Base-by-base conservation (phyloP, 2,329 filamentous ascomycete species). In the Neoarthrinium moseri region DNA sequence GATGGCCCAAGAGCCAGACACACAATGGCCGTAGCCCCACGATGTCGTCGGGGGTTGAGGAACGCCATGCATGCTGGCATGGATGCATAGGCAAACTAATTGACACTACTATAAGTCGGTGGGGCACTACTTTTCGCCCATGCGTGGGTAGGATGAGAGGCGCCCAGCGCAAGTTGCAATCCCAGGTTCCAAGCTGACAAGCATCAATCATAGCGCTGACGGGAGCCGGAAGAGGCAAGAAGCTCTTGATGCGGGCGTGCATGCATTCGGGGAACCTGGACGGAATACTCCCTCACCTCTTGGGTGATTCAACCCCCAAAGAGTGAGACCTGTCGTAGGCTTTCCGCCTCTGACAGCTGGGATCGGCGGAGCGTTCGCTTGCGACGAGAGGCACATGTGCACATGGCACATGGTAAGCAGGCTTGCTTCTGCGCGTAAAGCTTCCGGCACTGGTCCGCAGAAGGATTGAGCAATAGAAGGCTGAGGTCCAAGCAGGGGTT, bases 81-180 rank as follows among this genome's bases (percentile, higher is more conserved):
- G 41, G 41, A 18, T 44, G 41, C 41, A 44, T 44, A 36, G 33
- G 8, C 32, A 20, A 43, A 30, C 13, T 44, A 36, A 44, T 44
- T 27, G 37, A 22, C 15, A 35, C 30, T 36, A 36, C 23, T 34
- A 17, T 27, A 24, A 17, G 11, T 17, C 32, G 21, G 39, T 33
- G 30, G 45, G 40, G 45, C 30, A 20, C 30, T n/a, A n/a, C n/a
- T n/a, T n/a, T n/a, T n/a, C n/a, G n/a, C n/a, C 11, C 36, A 33
- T 15, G 23, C 11, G 40, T 41, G 29, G 32, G 21, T 41, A 43
- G 51, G 54, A 55, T 53, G 51, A 47, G 52, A 51, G 50, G 53
- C 53, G 52, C 57, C 51, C 52, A 58, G 57, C 57, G 54, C 56
- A 49, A 22, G 48, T 36, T 30, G 21, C 29, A 29, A 39, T 43